Evolutionary conservation across 2,329 filamentous ascomycete genomes (phyloP), one percentile per base, ranked within the genome.

Genomic region (Ophiostoma himal-ulmi): DNA sequence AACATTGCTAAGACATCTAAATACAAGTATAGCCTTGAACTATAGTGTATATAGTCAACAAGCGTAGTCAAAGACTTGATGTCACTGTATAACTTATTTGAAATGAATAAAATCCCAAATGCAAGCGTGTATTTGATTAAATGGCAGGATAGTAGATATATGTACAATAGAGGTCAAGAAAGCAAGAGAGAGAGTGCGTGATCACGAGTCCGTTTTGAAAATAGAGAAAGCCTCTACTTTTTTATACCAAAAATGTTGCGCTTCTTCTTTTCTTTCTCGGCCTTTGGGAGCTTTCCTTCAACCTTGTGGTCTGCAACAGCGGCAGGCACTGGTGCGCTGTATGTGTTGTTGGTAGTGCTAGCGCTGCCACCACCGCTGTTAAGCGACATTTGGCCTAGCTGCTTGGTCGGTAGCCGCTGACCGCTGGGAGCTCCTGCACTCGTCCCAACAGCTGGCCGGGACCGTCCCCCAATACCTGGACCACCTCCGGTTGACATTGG

Each of bases 321-420:
- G 65, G 68, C 52, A 68, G 39, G 70, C n/a, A 60, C 26, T 69
- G 36, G 69, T 13, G 74, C 74, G 44, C 72, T 73, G 60, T 79
- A 79, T 20, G 74, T 70, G 72, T 68, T 71, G 66, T 74, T 74
- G 64, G 34, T 34, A 3, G 30, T 34, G 36, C 36, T 22, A 20
- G 36, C 62, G 7, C 14, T 11, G 8, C 13, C 36, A 41, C 34
- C 34, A 14, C 62, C 62, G 39, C 74, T 73, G 68, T 78, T 79
- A 10, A 89, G 77, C 52, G 81, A 83, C 83, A 90, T 86, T 54
- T 79, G 82, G 20, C 79, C 81, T 83, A 90, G 85, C 37, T 83
- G 83, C 72, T 83, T 81, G 5, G 82, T 85, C 5, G 88, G 88
- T 17, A 83, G 83, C 68, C 77, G 75, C 2, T 78, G 75, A 1